Percentiles rank a stretch among this genome's conserved stretches.
Evolutionary conservation across 192 early-diverging fungal genomes (phyloP).

Genomic region (Backusella luteola): DNA sequence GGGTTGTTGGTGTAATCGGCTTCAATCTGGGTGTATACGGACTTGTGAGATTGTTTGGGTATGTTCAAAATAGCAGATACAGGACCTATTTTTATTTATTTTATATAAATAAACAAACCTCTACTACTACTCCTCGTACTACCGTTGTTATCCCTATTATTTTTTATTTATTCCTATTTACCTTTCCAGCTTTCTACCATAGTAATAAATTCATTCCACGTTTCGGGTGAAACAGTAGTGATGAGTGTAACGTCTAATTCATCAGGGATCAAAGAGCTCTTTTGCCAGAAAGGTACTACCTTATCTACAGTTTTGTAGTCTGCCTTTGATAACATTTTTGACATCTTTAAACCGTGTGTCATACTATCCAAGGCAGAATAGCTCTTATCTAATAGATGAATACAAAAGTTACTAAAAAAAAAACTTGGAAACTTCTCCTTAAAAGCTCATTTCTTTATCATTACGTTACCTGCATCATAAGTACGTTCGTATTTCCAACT

Average conservation of each 20-base stretch:
- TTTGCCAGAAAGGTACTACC: conserved; percentile 34
- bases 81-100: conserved; percentile 38
- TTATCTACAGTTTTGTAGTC: conserved; percentile 17
- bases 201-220: conserved; percentile 38
- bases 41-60: conserved; percentile 14
- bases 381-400: not conserved
- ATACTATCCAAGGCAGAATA: conserved; percentile 29
- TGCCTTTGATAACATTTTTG: conserved; percentile 32
- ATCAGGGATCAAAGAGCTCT: conserved; percentile 29
- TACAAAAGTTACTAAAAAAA: not conserved
- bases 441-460: not conserved
- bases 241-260: conserved; percentile 41
- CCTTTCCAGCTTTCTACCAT: conserved; percentile 52
- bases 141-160: too few species aligned
- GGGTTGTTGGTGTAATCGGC: not conserved
- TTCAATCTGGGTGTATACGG: conserved; percentile 1
- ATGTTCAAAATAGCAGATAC: conserved; percentile 53
- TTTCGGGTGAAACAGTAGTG: conserved; percentile 41
- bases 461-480: conserved; percentile 27
- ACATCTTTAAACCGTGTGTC: conserved; percentile 30
- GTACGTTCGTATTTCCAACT: conserved; percentile 15
- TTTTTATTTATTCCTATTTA: conserved; percentile 14
- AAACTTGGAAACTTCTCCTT: not conserved
- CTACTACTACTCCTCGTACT: too few species aligned
- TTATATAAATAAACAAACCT: not conserved